Base-by-base conservation (phyloP, 257 asterid species). In the Euphrasia confusa region DNA sequence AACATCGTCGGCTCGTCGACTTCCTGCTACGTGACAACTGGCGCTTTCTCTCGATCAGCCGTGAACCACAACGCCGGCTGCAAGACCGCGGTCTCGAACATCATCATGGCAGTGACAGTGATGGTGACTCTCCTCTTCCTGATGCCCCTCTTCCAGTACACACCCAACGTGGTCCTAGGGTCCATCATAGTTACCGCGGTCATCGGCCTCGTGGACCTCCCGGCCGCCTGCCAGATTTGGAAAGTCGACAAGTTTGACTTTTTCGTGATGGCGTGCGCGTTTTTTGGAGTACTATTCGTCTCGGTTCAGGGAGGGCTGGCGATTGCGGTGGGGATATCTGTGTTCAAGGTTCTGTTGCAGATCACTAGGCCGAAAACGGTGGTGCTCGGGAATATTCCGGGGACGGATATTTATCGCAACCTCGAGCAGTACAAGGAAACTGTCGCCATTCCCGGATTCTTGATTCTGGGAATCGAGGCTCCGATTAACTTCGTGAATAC, bases 11-110 rank as follows among this genome's bases (percentile, higher is more conserved):
- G 97, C 28, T 90, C 95, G 13, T 72, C 96, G 27, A 90, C 96
- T 50, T 90, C 96, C 9, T 82, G 97, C 75, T 90, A 87, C 68
- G 86, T 87, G 9, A 90, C 96, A 45, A 85, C 95, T 21, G 95
- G 95, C 65, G 78, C 97, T 39, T 87, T 90, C 63, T 90, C 97
- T 7, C 78, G 97, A 39, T 90, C 97, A 13, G 97, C 97, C 0
- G 97, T 90, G 81, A 90, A 90, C 65, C 87, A 90, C 79, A 88
- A 90, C 56, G 97, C 97, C 1, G 97, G 96, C 4, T 82, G 94
- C 77, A 90, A 85, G 75, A 83, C 87, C 0, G 97, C 95, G 10
- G 77, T 80, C 21, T 90, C 97, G 13, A 87, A 90, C 77, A 80
- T 90, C 26, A 61, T 87, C 54, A 90, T 87, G 97, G 84, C 97